Conservation (phyloP, 805 yeast genomes). For the Maudiozyma bulderi region DNA sequence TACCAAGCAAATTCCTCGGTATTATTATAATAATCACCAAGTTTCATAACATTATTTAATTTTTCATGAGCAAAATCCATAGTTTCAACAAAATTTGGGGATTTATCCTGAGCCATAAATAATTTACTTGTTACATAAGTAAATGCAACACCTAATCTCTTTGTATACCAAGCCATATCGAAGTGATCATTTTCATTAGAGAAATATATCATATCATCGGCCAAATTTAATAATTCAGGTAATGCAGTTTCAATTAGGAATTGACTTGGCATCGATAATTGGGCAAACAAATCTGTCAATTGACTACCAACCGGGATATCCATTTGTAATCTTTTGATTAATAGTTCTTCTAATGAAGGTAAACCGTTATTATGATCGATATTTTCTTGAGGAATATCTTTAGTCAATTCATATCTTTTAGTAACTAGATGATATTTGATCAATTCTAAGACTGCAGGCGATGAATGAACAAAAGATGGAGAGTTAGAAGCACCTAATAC, state of each 20-base stretch:
- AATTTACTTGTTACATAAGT: constrained; percentile 69
- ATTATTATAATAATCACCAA: constrained; percentile 53
- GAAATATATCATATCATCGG: constrained; percentile 75
- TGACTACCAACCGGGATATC: constrained; percentile 31
- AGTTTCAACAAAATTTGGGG: constrained; percentile 48
- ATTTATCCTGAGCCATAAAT: constrained; percentile 68
- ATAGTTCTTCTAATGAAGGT: constrained; percentile 33
- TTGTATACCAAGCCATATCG: constrained; percentile 90
- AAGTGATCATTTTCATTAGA: constrained; percentile 65
- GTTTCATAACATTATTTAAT: constrained; percentile 40
- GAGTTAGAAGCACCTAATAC: constrained; percentile 26
- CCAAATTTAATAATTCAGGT: constrained; percentile 59
- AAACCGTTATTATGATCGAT: constrained; percentile 13
- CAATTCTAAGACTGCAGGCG: constrained; percentile 36
- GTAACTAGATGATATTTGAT: constrained; percentile 46
- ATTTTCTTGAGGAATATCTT: constrained; percentile 21
- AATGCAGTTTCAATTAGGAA: constrained; percentile 44
- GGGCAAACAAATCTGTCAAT: constrained; percentile 37
- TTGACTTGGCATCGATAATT: constrained; percentile 51
- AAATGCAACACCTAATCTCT: constrained; percentile 59
- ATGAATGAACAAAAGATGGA: constrained; percentile 24
- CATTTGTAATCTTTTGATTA: constrained; percentile 40
- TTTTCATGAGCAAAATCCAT: constrained; percentile 52
- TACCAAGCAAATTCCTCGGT: constrained; percentile 72
- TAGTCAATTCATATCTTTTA: constrained; percentile 37